Percentiles rank a stretch among this genome's conserved stretches.
Conservation (phyloP, 1,284 basidiomycete species). For the Sanghuangporus sanghuang region DNA sequence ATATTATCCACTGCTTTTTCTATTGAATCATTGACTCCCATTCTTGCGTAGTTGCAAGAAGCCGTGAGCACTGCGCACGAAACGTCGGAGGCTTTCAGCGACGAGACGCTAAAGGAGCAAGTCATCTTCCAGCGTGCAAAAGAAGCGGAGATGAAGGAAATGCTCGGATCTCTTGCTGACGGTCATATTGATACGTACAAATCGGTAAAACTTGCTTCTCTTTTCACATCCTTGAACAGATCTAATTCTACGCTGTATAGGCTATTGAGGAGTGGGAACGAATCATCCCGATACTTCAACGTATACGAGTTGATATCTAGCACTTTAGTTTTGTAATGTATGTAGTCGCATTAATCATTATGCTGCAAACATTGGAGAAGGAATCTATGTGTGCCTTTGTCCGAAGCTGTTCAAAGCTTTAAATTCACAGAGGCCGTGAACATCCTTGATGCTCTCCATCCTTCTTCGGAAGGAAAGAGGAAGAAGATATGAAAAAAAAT, state of each 20-base stretch:
- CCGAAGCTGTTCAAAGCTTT: too few relatives aligned
- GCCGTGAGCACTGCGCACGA: constrained; percentile 94
- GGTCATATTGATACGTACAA: constrained; percentile 95
- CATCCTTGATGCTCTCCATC: too few relatives aligned
- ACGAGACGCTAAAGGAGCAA: constrained; percentile 90
- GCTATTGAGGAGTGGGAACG: constrained; percentile 92
- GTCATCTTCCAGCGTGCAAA: constrained; percentile 86
- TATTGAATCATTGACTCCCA: background rate
- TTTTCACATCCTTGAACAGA: background rate
- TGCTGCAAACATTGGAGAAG: background rate
- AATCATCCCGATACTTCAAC: constrained; percentile 82
- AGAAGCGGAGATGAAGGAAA: constrained; percentile 93
- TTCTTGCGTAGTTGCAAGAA: constrained; percentile 77
- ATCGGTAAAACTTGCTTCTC: constrained; percentile 46
- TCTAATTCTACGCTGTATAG: constrained; percentile 31
- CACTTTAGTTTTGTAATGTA: constrained; percentile 5
- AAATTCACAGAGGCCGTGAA: too few relatives aligned
- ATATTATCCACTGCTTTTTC: background rate
- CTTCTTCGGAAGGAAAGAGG: too few relatives aligned
- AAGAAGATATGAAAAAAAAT: too few relatives aligned
- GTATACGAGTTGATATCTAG: constrained; percentile 82
- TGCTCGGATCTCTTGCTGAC: constrained; percentile 83
- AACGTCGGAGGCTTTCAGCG: constrained; percentile 92
- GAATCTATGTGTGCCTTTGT: too few relatives aligned
- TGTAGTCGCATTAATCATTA: background rate